These are phyloP conservation scores for Chaetomium cochliodes DNA, from an alignment of 495 filamentous ascomycete species.

Conservation along the genomic window DNA sequence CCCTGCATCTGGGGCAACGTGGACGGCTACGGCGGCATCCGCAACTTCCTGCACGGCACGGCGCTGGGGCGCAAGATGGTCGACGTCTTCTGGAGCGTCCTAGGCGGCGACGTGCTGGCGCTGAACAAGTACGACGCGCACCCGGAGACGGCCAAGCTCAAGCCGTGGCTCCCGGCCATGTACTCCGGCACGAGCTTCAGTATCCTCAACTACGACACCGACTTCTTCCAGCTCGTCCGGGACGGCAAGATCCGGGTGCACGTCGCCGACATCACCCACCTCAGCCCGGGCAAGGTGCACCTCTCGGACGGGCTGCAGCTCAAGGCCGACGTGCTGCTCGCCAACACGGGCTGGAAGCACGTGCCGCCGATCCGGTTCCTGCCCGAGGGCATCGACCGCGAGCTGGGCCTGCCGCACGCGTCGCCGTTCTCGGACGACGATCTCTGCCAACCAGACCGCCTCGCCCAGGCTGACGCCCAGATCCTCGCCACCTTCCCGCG, in stretches of 20 bases:
- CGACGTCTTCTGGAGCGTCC: slow-evolving; percentile 61
- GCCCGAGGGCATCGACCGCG: slow-evolving; percentile 49
- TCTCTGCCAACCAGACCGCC: slow-evolving; percentile 25
- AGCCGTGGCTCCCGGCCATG: slow-evolving; percentile 60
- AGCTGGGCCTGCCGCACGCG: slow-evolving; percentile 39
- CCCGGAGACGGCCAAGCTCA: slow-evolving; percentile 59
- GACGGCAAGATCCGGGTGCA: slow-evolving; percentile 57
- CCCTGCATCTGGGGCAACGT: slow-evolving; percentile 40
- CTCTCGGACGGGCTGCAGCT: slow-evolving; percentile 54
- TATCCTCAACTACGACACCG: slow-evolving; percentile 64
- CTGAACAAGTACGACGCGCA: slow-evolving; percentile 57
- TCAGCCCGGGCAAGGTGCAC: slow-evolving; percentile 50
- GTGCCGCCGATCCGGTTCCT: slow-evolving; percentile 59
- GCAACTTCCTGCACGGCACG: slow-evolving; percentile 62
- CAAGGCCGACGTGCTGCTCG: slow-evolving; percentile 60
- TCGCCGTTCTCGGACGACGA: slow-evolving; percentile 13
- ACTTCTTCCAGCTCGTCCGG: slow-evolving; percentile 60
- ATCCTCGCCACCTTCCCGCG: slow-evolving; percentile 65
- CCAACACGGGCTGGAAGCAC: slow-evolving; percentile 63
- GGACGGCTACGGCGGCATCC: slow-evolving; percentile 39
- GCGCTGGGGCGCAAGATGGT: slow-evolving; percentile 62
- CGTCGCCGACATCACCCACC: slow-evolving; percentile 55
- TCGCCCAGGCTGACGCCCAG: slow-evolving; percentile 55
- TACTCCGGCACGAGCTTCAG: slow-evolving; percentile 57
- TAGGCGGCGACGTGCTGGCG: slow-evolving; percentile 55